phyloP scores from a whole-genome alignment of 2,329 filamentous ascomycete genomes.

The Gyromitra esculenta region DNA sequence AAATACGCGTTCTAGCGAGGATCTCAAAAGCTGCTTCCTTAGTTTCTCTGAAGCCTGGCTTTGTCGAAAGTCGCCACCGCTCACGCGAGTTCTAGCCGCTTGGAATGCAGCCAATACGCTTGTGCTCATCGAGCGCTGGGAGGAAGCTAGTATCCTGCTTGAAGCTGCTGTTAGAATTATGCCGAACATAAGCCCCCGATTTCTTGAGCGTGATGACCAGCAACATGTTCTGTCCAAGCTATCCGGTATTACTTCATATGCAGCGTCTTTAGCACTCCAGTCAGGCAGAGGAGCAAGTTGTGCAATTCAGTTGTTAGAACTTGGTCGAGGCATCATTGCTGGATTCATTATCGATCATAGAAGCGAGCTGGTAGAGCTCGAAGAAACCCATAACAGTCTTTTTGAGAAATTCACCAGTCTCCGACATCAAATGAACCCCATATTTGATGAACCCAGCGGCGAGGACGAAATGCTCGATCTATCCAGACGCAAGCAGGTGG shows the following conservation, averaged over 20 bases:
- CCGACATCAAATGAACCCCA: no score
- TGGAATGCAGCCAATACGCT: neutral
- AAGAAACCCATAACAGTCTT: neutral
- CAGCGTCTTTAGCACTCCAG: constrained; percentile 25
- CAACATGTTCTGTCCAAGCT: constrained; percentile 23
- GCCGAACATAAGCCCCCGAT: constrained; percentile 13
- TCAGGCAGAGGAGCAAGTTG: constrained; percentile 19
- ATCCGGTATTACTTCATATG: constrained; percentile 23
- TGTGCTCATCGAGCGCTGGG: neutral
- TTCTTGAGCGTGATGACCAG: constrained; percentile 30
- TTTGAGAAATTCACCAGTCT: no score
- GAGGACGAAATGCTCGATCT: no score
- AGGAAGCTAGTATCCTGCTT: constrained; percentile 16
- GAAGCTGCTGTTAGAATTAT: neutral
- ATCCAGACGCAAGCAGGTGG: no score
- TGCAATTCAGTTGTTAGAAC: constrained; percentile 28
- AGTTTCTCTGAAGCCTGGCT: constrained; percentile 52
- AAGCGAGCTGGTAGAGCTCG: constrained; percentile 18
- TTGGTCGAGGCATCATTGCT: constrained; percentile 39
- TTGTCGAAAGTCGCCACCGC: constrained; percentile 12
- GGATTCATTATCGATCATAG: constrained; percentile 39
- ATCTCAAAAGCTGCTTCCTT: constrained; percentile 24
- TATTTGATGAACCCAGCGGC: no score
- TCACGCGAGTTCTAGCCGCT: constrained; percentile 4
- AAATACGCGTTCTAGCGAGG: neutral